Evolutionary conservation across 164 flowering plant genomes (phyloP), one percentile per base, ranked within the genome.

Genomic region (Magnolia changhungtana): DNA sequence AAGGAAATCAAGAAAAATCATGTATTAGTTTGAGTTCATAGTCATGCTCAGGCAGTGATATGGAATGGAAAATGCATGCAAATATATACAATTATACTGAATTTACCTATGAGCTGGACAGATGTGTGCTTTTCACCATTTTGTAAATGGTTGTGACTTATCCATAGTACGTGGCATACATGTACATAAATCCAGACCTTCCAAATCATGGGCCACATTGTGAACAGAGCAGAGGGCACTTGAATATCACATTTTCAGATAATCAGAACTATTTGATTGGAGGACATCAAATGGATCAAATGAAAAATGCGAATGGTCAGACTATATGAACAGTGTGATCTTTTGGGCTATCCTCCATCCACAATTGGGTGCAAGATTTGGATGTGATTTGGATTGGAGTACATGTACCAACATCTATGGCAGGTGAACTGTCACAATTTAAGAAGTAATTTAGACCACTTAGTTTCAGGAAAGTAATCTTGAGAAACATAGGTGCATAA

Each of bases 31-130:
- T 18, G 61, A 11, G 8, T 55, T 16, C 67, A 45, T 63, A 19
- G 20, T 4, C 50, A 73, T 29, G 31, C 4, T 50, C 68, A 50
- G 29, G 67, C 18, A 74, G n/a, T 52, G 21, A 14, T 70, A 70
- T 50, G 29, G 27, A 70, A 70, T 21, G 27, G 71, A 50, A 70
- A 70, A 70, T 50, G 74, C 63, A 51, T 23, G 37, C 8, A 51
- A 72, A 51, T 51, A 55, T 51, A 4, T 51, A 10, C 13, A 50
- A 11, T 45, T 9, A 52, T 51, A 72, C 74, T 55, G 63, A 37
- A 14, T 10, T 50, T 19, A 49, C 37, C 68, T 11, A 70, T 68
- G 14, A 65, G 11, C 68, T 68, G 49, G n/a, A 37, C 45, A 45
- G 13, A 21, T 70, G 24, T n/a, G 5, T 7, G 49, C 18, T 70